Conservation (phyloP, 1,284 basidiomycete species). For the Sphaerobolus stellatus region DNA sequence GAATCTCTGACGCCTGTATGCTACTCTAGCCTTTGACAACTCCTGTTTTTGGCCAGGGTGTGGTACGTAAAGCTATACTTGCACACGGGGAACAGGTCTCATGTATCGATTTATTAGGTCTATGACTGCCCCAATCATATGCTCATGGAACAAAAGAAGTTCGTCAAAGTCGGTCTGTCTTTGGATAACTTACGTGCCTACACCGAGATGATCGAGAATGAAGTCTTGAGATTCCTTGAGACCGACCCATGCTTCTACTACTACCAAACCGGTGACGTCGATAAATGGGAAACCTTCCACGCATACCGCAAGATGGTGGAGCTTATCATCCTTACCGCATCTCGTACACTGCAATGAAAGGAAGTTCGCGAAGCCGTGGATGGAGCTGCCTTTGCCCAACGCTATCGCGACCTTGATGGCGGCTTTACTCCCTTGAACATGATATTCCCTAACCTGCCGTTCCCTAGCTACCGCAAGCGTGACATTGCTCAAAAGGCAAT, state of each 20-base stretch:
- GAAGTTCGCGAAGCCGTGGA: conserved; percentile 83
- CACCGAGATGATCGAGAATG: conserved; percentile 86
- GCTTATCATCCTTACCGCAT: conserved; percentile 93
- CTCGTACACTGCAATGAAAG: conserved; percentile 88
- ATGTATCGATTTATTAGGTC: no score
- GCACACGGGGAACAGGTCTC: no score
- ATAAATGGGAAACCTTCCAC: conserved; percentile 74
- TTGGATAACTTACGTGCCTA: conserved; percentile 91
- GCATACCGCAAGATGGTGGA: conserved; percentile 79
- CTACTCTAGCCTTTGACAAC: conserved; percentile 75
- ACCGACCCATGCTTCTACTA: conserved; percentile 60
- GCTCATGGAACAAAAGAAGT: conserved; percentile 99
- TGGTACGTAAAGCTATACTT: conserved; percentile 49
- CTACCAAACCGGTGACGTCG: conserved; percentile 61
- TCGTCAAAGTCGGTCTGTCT: conserved; percentile 92
- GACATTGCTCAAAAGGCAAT: conserved; percentile 93
- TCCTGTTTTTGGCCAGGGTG: conserved; percentile 94
- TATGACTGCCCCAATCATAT: conserved; percentile 96
- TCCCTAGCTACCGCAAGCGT: conserved; percentile 85
- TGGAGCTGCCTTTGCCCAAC: conserved; percentile 78
- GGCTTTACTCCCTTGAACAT: conserved; percentile 93
- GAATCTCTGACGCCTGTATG: conserved; percentile 4
- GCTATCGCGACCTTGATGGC: conserved; percentile 91
- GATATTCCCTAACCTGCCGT: conserved; percentile 90
- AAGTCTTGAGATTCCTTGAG: conserved; percentile 73